Evolutionary conservation across 2,329 filamentous ascomycete genomes (phyloP), one percentile per base, ranked within the genome.

Genomic region (Hypocreales sp.): DNA sequence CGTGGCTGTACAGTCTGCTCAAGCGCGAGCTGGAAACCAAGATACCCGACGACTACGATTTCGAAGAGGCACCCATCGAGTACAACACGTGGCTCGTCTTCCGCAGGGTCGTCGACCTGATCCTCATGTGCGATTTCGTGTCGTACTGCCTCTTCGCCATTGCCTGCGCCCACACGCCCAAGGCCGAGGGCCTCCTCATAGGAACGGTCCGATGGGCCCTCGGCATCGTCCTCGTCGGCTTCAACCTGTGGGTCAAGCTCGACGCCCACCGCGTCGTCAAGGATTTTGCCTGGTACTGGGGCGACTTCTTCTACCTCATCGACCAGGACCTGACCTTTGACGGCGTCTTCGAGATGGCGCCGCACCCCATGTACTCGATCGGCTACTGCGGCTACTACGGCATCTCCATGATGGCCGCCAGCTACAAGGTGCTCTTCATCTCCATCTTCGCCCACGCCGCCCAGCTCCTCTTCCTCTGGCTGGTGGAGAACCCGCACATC

Each of bases 271-370:
- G 90, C 34, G 90, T 98, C 26, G 90, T 98, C 47, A 95, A 95
- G 55, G 90, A 98, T 55, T 98, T 86, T 58, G 90, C 90, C 16
- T 98, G 90, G 90, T 98, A 95, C 56, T 98, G 90, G 90, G 90
- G 90, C 35, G 90, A 98, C 55, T 95, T 95, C 58, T 98, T 95
- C 64, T 98, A 84, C 56, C 75, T 98, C 46, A 82, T 98, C 51
- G 90, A 98, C 55, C 86, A 95, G 57, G 83, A 93, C 47, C 64
- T 98, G 50, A 95, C 86, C 26, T 98, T 98, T 52, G 90, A 98
- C 48, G 90, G 90, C 31, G 90, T 98, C 36, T 98, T 95, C 50
- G 90, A 98, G 58, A 92, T 98, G 77, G 90, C 90, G 13, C 90
- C 90, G 18, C 90, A 95, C 50, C 87, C 87, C 36, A 95, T 95